Evolutionary conservation across 2,329 filamentous ascomycete genomes (phyloP).

Genomic region (Pseudofabraea citricarpa): DNA sequence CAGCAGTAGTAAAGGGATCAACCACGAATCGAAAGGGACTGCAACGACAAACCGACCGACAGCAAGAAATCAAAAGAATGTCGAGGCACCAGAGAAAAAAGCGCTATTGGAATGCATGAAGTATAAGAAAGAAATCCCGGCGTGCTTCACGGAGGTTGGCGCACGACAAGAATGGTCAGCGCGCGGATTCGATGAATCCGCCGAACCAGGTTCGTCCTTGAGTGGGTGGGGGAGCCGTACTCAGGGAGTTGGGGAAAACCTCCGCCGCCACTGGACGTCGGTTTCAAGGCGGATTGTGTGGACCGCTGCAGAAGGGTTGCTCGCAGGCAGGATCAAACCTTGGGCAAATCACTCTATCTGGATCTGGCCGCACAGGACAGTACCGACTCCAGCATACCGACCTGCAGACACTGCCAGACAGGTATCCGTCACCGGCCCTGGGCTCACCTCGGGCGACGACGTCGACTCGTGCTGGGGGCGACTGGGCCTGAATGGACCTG

Average conservation of each 20-base stretch:
- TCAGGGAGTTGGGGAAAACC: slow-evolving; percentile 7
- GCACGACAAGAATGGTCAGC: slow-evolving; percentile 19
- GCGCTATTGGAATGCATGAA: slow-evolving; percentile 24
- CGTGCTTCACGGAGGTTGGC: slow-evolving; percentile 5
- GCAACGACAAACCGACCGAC: slow-evolving; percentile 20
- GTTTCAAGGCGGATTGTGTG: slow-evolving; percentile 12
- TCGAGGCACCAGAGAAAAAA: slow-evolving; percentile 14
- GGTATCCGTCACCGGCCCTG: too few relatives aligned
- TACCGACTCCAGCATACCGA: too few relatives aligned
- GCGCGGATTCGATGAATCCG: slow-evolving; percentile 20
- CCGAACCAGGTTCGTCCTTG: slow-evolving; percentile 13
- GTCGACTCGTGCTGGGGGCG: too few relatives aligned
- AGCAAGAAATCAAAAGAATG: slow-evolving; percentile 22
- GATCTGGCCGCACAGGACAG: too few relatives aligned
- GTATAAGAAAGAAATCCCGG: slow-evolving; percentile 25
- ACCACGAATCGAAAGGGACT: slow-evolving; percentile 18
- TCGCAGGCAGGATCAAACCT: slow-evolving; percentile 8
- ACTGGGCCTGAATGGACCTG: slow-evolving; percentile 6
- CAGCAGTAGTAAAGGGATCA: slow-evolving; percentile 25
- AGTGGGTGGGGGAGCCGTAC: slow-evolving; percentile 10
- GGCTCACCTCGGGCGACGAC: slow-evolving; percentile 2
- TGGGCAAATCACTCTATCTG: slow-evolving; percentile 9
- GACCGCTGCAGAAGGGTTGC: slow-evolving; percentile 2
- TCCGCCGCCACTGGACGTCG: slow-evolving; percentile 8
- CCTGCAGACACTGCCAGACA: too few relatives aligned